phyloP scores from a whole-genome alignment of 495 filamentous ascomycete species.

The Penicillium coprophilum region DNA sequence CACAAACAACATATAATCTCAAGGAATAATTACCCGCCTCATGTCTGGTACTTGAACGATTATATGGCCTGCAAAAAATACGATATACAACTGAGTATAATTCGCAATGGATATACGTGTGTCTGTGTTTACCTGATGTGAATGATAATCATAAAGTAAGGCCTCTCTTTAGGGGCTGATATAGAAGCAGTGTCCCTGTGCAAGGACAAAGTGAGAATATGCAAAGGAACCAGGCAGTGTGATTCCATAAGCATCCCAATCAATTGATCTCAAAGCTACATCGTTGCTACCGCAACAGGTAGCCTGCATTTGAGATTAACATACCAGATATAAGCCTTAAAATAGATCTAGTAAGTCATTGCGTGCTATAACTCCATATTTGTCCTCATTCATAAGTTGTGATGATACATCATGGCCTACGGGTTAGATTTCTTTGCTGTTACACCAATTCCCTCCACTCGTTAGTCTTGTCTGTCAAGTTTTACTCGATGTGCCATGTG shows the following conservation, averaged over 20 bases:
- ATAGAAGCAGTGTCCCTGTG: not conserved
- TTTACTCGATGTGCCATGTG: conserved; percentile 3
- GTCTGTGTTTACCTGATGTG: not conserved
- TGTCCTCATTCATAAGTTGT: too few relatives aligned
- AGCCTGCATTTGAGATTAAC: not conserved
- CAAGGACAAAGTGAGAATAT: not conserved
- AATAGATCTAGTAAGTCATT: too few relatives aligned
- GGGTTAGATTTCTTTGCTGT: not conserved
- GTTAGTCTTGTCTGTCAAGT: not conserved
- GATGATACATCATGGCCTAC: not conserved
- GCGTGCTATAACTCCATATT: not conserved
- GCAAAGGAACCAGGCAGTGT: conserved; percentile 4
- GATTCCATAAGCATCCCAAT: not conserved
- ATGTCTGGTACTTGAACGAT: not conserved
- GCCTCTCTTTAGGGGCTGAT: not conserved
- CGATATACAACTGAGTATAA: not conserved
- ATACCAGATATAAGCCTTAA: too few relatives aligned
- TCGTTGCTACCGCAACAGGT: not conserved
- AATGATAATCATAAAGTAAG: not conserved
- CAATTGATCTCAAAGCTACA: not conserved
- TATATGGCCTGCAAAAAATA: not conserved
- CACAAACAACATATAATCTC: too few relatives aligned
- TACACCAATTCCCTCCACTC: not conserved
- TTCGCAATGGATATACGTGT: not conserved
- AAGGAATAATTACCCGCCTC: not conserved